Evolutionary conservation across 2,329 filamentous ascomycete species (phyloP).

Genomic region (Talaromyces marneffei): DNA sequence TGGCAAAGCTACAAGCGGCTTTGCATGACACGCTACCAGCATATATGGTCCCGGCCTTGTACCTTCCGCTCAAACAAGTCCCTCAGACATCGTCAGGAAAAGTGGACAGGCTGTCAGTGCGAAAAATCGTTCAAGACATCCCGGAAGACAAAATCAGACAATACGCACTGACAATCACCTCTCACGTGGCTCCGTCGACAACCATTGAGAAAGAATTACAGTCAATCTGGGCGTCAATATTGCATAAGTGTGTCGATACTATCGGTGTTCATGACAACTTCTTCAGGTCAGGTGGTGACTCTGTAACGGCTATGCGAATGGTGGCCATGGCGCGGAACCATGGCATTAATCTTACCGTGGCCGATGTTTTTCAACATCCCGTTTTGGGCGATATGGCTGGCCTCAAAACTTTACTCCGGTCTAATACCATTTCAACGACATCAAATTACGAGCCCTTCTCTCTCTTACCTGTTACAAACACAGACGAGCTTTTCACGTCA

Average conservation of each 20-base stretch:
- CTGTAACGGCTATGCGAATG: neutral
- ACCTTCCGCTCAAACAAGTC: neutral
- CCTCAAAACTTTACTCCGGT: too few relatives aligned
- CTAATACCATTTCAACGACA: too few relatives aligned
- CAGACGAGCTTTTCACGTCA: too few relatives aligned
- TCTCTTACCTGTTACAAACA: too few relatives aligned
- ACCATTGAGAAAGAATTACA: neutral
- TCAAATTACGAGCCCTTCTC: too few relatives aligned
- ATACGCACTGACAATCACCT: neutral
- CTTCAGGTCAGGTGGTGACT: neutral
- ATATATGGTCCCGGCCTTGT: constrained; percentile 3
- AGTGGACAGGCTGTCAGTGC: neutral
- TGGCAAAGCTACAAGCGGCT: neutral
- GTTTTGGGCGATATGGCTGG: too few relatives aligned
- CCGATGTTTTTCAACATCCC: neutral
- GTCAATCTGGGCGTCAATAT: neutral
- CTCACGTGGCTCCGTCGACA: neutral
- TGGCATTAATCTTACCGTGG: neutral
- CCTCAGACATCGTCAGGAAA: neutral
- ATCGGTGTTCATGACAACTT: neutral
- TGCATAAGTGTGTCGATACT: neutral
- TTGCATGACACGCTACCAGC: neutral
- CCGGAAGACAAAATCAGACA: neutral
- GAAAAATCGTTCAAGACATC: neutral
- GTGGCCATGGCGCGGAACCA: neutral